Evolutionary conservation across 345 rosid genomes (phyloP), one percentile per base, ranked within the genome.

Genomic region (Euphorbia tirucalli): DNA sequence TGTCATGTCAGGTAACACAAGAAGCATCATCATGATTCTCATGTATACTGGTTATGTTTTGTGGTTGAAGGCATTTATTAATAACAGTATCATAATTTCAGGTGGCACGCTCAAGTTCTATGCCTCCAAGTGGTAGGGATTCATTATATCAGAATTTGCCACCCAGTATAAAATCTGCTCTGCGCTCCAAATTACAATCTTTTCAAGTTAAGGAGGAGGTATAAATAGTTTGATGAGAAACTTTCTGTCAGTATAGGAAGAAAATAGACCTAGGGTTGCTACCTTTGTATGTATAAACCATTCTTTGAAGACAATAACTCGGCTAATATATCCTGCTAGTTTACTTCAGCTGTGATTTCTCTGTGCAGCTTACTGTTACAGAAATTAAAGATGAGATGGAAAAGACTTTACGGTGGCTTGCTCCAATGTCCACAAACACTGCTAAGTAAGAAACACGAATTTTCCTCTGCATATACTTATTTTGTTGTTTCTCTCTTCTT

Each of bases 361-460:
- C 27, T 66, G 39, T 81, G 71, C 88, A 92, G 98, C 80, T 83
- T 39, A 71, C 92, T 9, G 39, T 87, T 31, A 64, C 83, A 60
- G 87, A 85, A 71, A 84, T 92, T 54, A 89, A 89, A 80, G 88
- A 85, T 74, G 91, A 89, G 76, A 89, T 92, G 93, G 93, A 89
- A 75, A 95, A 90, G 82, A 90, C 87, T 14, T 84, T 91, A 32
- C 79, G 83, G 28, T 95, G 99, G 99, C 90, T 95, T 64, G 90
- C 87, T 70, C 97, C 94, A 0, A 64, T 92, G 39, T 92, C 99
- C 60, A 39, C 87, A 49, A 92, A 90, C 77, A 92, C 99, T 28
- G 87, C 90, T 61, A 90, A 89, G 98, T 95, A 86, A 41, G 88
- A 63, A 37, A 68, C 24, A 18, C 13, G 1, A n/a, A 44, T 13